phyloP scores from a whole-genome alignment of 345 rosid species.

The Noccaea bulbosa region DNA sequence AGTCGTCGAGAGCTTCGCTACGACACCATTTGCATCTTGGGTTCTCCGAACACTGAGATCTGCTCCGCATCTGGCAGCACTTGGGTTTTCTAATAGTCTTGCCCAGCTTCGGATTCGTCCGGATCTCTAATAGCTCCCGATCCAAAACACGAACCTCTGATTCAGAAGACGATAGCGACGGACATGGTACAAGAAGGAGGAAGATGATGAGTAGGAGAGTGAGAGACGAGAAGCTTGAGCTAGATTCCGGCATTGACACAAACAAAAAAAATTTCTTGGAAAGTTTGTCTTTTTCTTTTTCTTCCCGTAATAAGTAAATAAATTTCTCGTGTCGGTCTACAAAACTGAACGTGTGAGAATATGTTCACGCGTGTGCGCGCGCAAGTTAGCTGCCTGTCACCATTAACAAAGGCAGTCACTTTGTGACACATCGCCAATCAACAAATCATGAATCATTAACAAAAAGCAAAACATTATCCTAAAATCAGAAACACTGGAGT shows the following conservation, averaged over 20 bases:
- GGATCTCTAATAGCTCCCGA: slow-evolving; percentile 53
- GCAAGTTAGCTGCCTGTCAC: slow-evolving; percentile 5
- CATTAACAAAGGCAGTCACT: not conserved
- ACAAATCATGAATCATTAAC: no score
- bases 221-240: slow-evolving; percentile 34
- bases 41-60: slow-evolving; percentile 61
- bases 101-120: slow-evolving; percentile 16
- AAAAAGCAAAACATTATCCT: no score
- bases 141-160: slow-evolving; percentile 29
- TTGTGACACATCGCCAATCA: not conserved
- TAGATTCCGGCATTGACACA: slow-evolving; percentile 39
- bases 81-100: slow-evolving; percentile 50
- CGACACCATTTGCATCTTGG: slow-evolving; percentile 79
- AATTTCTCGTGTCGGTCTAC: not conserved
- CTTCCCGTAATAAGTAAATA: slow-evolving; percentile 23
- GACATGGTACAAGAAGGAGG: slow-evolving; percentile 33
- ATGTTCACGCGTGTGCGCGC: slow-evolving; percentile 31
- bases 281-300: slow-evolving; percentile 19
- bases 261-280: not conserved
- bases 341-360: slow-evolving; percentile 23
- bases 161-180: slow-evolving; percentile 30
- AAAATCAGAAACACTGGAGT: no score
- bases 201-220: slow-evolving; percentile 20
- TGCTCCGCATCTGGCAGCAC: slow-evolving; percentile 59
- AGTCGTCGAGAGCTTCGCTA: slow-evolving; percentile 77